Evolutionary conservation across 257 asterid species (phyloP).

Genomic region (Solanum medicagineum): DNA sequence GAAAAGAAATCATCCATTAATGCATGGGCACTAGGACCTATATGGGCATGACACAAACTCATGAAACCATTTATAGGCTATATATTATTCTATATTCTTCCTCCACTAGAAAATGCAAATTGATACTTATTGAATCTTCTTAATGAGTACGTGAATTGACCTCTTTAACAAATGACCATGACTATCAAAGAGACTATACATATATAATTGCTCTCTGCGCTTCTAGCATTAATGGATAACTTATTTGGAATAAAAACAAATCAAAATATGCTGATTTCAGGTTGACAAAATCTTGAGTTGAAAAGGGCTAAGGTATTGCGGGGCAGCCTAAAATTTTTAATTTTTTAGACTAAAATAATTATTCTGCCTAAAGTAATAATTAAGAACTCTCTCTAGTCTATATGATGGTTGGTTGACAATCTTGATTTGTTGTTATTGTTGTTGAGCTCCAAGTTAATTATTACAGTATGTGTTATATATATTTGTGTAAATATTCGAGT

Average conservation of each 20-base stretch:
- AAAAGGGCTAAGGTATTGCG: not conserved
- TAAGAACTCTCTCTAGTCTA: no score
- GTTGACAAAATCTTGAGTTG: not conserved
- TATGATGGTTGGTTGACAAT: no score
- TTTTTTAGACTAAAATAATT: not conserved
- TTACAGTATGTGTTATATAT: no score
- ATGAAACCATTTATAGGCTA: not conserved
- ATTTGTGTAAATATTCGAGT: no score
- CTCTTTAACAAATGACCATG: not conserved
- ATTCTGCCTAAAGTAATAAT: not conserved
- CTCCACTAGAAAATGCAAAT: not conserved
- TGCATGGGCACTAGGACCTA: not conserved
- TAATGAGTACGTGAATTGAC: not conserved
- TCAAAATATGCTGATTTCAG: not conserved
- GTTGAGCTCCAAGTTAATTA: no score
- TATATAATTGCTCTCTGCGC: no score
- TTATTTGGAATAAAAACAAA: not conserved
- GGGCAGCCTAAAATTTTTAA: not conserved
- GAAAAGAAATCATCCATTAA: not conserved
- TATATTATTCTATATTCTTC: not conserved
- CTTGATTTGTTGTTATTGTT: no score
- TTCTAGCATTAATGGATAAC: not conserved
- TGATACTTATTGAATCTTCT: not conserved
- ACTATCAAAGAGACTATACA: not conserved
- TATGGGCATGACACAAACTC: not conserved